Percentiles rank a stretch among this genome's conserved stretches.
Evolutionary conservation across 129 eudicot species (phyloP).

Genomic region (Tagetes erecta): DNA sequence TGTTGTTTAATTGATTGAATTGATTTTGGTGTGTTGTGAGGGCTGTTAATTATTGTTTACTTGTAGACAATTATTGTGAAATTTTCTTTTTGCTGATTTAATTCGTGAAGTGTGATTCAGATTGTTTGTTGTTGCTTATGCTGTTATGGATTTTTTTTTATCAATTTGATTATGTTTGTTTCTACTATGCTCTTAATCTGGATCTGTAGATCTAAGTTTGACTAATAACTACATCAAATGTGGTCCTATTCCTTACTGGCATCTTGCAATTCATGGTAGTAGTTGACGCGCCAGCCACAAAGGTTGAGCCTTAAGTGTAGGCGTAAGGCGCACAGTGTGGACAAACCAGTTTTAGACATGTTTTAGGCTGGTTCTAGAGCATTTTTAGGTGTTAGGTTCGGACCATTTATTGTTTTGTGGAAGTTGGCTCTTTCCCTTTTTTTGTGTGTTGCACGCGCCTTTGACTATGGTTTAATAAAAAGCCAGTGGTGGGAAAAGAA

Average conservation of each 20-base stretch:
- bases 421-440: no score
- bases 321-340: no score
- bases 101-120: constrained; percentile 18
- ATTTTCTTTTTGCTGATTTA: constrained; percentile 9
- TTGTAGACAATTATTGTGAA: not conserved
- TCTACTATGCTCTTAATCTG: constrained; percentile 17
- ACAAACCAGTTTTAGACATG: no score
- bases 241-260: constrained; percentile 21
- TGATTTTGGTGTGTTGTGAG: constrained; percentile 19
- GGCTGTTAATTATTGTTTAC: not conserved
- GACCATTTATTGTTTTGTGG: no score
- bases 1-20: constrained; percentile 26
- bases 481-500: not conserved
- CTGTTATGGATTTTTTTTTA: not conserved
- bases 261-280: constrained; percentile 7
- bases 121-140: constrained; percentile 27
- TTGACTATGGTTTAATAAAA: not conserved
- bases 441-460: no score
- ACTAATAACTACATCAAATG: constrained; percentile 20
- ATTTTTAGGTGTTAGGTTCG: no score
- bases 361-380: no score
- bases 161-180: constrained; percentile 15
- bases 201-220: constrained; percentile 4
- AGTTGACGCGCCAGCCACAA: no score
- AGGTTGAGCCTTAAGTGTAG: no score